phyloP scores from a whole-genome alignment of 306 rosid genomes.

The Prunus mongolica region DNA sequence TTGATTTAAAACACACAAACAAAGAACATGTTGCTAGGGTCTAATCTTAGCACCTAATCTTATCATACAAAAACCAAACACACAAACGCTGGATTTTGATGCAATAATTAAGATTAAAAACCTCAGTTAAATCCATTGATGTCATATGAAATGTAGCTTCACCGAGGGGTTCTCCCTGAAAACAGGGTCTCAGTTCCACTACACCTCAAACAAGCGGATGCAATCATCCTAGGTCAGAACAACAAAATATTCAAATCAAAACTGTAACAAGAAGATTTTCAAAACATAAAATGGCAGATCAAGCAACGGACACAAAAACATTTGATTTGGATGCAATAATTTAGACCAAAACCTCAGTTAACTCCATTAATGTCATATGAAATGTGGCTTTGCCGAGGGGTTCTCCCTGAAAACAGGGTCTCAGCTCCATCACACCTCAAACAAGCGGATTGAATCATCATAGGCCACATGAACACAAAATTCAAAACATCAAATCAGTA shows the following conservation, averaged over 20 bases:
- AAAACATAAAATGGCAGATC: no score
- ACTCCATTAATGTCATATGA: conserved; percentile 45
- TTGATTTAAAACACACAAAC: no score
- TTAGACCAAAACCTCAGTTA: conserved; percentile 25
- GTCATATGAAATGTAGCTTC: conserved; percentile 52
- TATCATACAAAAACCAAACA: neutral
- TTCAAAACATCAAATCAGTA: no score
- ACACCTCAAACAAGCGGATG: conserved; percentile 51
- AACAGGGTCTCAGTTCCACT: conserved; percentile 58
- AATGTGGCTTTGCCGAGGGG: conserved; percentile 70
- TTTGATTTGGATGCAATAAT: neutral
- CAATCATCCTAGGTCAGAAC: conserved; percentile 31
- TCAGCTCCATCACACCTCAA: conserved; percentile 55
- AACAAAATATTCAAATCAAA: no score
- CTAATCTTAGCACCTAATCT: no score
- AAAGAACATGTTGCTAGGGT: neutral
- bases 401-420: conserved; percentile 73
- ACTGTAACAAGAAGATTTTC: no score
- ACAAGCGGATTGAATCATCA: conserved; percentile 16
- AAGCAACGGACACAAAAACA: neutral
- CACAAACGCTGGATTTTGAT: neutral
- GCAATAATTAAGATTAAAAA: neutral
- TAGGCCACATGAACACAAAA: neutral
- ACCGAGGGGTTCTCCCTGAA: conserved; percentile 82
- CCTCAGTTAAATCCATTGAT: conserved; percentile 45